Evolutionary conservation across 345 rosid genomes (phyloP), one percentile per base, ranked within the genome.

Genomic region (Lepidium africanum): DNA sequence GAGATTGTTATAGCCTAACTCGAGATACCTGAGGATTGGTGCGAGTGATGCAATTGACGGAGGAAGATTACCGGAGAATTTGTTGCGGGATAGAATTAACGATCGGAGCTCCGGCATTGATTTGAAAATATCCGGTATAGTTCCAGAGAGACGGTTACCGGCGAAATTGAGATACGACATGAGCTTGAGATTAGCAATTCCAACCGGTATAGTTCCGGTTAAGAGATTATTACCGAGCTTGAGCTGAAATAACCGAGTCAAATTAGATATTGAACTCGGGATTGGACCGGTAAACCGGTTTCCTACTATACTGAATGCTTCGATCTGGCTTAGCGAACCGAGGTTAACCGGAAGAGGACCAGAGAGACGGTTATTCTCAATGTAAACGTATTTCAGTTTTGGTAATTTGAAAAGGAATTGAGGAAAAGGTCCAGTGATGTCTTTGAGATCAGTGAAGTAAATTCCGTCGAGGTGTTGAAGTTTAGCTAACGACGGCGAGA

Each of bases 361-460:
- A 35, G 87, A 85, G 61, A 88, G 85, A 71, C 52, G 75, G 82
- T 74, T 86, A 72, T 87, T 77, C 41, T 85, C 90, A 4, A 91
- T 70, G 81, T 87, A 87, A 3, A 91, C 64, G 60, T 0, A 87
- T 10, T 55, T 38, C 27, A 91, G 79, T 2, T 78, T 48, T n/a
- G 90, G 89, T 15, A 91, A 52, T 25, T 74, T 69, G 69, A 81
- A 83, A 10, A 88, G 9, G 42, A 80, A 32, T 7, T 63, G 80
- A 17, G 97, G 97, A n/a, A 88, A 88, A 2, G 60, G 6, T 14
- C 97, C 97, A 25, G 90, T 76, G 65, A 91, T 69, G 70, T 85
- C 81, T 75, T 74, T 62, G 64, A 84, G 83, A 69, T 84, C 5
- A 0, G 0, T 23, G 1, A 91, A 61, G 75, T 85, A 85, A 17